Evolutionary conservation across 2,329 filamentous ascomycete species (phyloP).

Genomic region (Pleurostoma richardsiae): DNA sequence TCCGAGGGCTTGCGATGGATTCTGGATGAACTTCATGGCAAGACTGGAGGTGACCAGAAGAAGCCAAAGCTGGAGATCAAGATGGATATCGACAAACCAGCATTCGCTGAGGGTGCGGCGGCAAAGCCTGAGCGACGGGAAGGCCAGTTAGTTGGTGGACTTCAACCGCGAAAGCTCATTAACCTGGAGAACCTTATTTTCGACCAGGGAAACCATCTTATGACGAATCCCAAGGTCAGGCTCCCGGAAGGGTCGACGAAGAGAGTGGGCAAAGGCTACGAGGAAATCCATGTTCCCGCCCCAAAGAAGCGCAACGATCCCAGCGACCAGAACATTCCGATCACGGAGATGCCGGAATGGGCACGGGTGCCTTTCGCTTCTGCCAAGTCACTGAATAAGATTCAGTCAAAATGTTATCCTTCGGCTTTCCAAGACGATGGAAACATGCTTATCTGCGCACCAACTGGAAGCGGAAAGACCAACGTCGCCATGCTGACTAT

Average conservation of each 20-base stretch:
- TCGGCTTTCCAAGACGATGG: slow-evolving; percentile 90
- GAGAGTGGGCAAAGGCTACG: slow-evolving; percentile 93
- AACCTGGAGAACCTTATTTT: slow-evolving; percentile 96
- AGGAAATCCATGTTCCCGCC: slow-evolving; percentile 94
- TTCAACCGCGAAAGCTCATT: slow-evolving; percentile 82
- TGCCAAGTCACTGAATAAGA: slow-evolving; percentile 84
- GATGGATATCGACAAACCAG: slow-evolving; percentile 83
- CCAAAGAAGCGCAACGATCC: slow-evolving; percentile 84
- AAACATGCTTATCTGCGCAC: slow-evolving; percentile 96
- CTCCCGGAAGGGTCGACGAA: slow-evolving; percentile 94
- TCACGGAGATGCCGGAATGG: slow-evolving; percentile 90
- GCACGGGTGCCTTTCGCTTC: slow-evolving; percentile 79
- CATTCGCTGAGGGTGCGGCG: slow-evolving; percentile 45
- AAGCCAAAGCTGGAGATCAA: slow-evolving; percentile 79
- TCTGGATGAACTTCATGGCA: slow-evolving; percentile 80
- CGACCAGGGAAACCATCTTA: slow-evolving; percentile 96
- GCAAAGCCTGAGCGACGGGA: slow-evolving; percentile 54
- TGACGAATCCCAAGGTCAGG: slow-evolving; percentile 97
- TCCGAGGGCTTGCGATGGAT: slow-evolving; percentile 84
- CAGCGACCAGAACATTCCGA: slow-evolving; percentile 74
- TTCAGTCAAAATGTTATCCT: slow-evolving; percentile 90
- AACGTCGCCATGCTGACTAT: slow-evolving; percentile 98
- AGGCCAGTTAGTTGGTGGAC: slow-evolving; percentile 69
- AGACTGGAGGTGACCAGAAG: slow-evolving; percentile 53
- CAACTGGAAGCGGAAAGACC: slow-evolving; percentile 95